Conservation (phyloP, 1,139 yeast species). For the Zygoascus meyerae region DNA sequence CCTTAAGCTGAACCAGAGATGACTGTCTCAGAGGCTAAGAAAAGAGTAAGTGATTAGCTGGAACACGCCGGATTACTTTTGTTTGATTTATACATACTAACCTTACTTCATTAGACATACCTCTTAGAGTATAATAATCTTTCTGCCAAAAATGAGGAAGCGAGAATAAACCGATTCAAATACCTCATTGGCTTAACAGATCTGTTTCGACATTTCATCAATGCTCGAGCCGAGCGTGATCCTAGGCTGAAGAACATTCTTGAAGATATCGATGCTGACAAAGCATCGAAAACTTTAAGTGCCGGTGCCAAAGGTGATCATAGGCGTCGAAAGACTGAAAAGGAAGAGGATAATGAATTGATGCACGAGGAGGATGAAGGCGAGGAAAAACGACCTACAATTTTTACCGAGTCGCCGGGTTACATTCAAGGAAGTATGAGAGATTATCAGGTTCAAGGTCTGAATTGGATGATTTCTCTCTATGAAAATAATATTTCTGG, state of each 20-base stretch:
- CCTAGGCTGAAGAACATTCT: constrained; percentile 54
- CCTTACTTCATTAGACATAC: constrained; percentile 21
- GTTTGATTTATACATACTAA: neutral
- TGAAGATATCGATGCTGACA: constrained; percentile 46
- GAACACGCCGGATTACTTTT: neutral
- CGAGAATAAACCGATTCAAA: constrained; percentile 72
- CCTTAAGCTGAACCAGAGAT: neutral
- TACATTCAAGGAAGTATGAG: constrained; percentile 61
- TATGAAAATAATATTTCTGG: constrained; percentile 82
- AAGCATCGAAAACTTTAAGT: constrained; percentile 17
- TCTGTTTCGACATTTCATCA: constrained; percentile 82
- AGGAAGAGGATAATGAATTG: constrained; percentile 88
- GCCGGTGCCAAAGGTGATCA: constrained; percentile 25
- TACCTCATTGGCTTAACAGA: constrained; percentile 80
- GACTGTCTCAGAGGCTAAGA: constrained; percentile 4
- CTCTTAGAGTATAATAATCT: constrained; percentile 28
- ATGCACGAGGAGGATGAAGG: constrained; percentile 64
- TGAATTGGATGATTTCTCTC: constrained; percentile 85
- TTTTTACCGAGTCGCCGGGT: constrained; percentile 75
- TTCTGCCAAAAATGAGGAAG: constrained; percentile 32
- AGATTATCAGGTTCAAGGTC: constrained; percentile 87
- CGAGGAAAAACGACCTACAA: constrained; percentile 38
- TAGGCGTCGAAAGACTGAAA: constrained; percentile 60
- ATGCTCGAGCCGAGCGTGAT: constrained; percentile 71
- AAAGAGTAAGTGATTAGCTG: constrained; percentile 1